Conservation (phyloP, 164 flowering plant genomes). For the Aristolochia fimbriata region DNA sequence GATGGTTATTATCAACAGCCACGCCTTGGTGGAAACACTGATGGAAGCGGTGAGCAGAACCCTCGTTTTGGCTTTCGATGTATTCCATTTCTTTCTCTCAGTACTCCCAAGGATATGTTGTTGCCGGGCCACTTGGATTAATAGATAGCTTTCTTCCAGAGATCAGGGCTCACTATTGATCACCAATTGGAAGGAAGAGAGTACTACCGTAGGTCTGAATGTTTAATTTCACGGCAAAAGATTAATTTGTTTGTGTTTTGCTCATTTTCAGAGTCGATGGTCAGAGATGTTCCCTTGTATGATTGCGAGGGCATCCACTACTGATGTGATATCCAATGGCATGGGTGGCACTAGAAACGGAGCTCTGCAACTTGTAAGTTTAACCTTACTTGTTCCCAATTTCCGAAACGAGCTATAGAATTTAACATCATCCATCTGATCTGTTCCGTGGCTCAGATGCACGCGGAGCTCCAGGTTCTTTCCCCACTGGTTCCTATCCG, state of each 20-base stretch:
- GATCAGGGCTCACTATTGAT: neutral
- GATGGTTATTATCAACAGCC: constrained; percentile 76
- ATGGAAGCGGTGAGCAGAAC: constrained; percentile 75
- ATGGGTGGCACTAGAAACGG: constrained; percentile 90
- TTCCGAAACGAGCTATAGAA: neutral
- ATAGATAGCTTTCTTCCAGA: neutral
- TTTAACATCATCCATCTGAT: neutral
- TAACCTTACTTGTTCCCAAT: neutral
- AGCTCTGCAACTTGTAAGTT: constrained; percentile 67
- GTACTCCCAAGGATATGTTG: no score
- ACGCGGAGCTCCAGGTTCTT: constrained; percentile 89
- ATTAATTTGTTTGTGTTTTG: neutral
- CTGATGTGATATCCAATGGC: constrained; percentile 72
- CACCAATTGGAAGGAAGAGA: no score
- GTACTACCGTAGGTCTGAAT: no score
- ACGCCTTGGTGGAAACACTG: constrained; percentile 84
- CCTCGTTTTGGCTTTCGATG: neutral
- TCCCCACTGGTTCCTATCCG: constrained; percentile 92
- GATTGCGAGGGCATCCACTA: constrained; percentile 64
- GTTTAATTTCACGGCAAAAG: no score
- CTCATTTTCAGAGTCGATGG: constrained; percentile 55
- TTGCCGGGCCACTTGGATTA: no score
- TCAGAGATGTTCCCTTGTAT: constrained; percentile 90
- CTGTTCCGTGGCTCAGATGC: constrained; percentile 42
- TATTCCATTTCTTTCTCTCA: neutral